Base-by-base conservation (phyloP, 768 basidiomycete species). In the Termitomyces sp. region DNA sequence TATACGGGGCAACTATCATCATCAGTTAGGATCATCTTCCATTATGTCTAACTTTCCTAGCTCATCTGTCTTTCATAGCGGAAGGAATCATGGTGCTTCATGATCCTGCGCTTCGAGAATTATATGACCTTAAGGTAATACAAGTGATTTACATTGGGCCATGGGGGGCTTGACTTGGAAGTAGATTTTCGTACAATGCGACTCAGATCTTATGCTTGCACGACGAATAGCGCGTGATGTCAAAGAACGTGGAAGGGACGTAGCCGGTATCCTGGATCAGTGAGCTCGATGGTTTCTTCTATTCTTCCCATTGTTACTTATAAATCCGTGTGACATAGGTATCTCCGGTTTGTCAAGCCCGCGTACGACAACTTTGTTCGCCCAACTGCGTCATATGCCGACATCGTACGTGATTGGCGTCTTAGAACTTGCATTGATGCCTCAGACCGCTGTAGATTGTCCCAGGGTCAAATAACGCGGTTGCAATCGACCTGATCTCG, bases 161-260 rank as follows among this genome's bases (percentile, higher is more conserved):
- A 10, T 9, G 36, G 18, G 18, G 7, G 16, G 14, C 4, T 24
- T 39, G n/a, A 47, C 37, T 20, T 24, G 14, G 18, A 30, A 3
- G 16, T 7, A 92, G 89, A 79, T 95, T 4, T 95, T 93, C 62
- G 93, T 95, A 7, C 92, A 96, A 76, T 91, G 89, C 58, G 95
- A 98, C 69, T 89, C 95, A 8, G 97, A 99, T 70, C 76, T 98
- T 22, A 99, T 99, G 97, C 87, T 99, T 48, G 93, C 96, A 1
- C 85, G 97, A 57, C 85, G 97, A 39, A 89, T 99, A 54, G 79
- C 84, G 61, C 81, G 97, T 55, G 97, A 98, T 66, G 83, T 92
- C 18, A 82, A 85, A 65, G 95, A 99, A 70, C 83, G 97, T 45
- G 93, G 92, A 0, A 77, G 97, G 54, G 86, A 80, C 55, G 88